Evolutionary conservation across 805 yeast species (phyloP).

Genomic region (Kregervanrija pseudodelftensis): DNA sequence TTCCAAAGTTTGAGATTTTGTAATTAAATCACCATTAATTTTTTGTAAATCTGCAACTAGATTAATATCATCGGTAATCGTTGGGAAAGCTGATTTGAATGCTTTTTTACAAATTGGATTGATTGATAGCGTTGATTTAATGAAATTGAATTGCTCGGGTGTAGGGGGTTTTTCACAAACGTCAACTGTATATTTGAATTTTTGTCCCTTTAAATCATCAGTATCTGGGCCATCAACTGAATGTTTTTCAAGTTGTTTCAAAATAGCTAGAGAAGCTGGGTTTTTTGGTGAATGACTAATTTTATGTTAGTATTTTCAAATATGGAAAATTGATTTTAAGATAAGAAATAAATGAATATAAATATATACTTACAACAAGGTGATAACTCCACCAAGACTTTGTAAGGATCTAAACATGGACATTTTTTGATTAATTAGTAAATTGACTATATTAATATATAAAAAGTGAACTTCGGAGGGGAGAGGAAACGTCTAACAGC

Average conservation of each 20-base stretch:
- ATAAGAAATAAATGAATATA: background rate
- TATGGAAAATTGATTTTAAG: background rate
- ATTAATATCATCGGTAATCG: conserved; percentile 9
- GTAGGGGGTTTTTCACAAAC: conserved; percentile 21
- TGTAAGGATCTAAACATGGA: conserved; percentile 43
- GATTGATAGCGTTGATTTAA: conserved; percentile 19
- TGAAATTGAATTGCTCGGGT: conserved; percentile 25
- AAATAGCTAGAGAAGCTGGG: conserved; percentile 13
- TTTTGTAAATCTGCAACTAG: conserved; percentile 14
- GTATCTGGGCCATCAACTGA: conserved; percentile 1
- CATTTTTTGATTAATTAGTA: conserved; percentile 22
- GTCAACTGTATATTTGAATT: conserved; percentile 21
- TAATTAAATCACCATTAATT: background rate
- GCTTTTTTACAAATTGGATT: conserved; percentile 24
- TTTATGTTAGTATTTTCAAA: conserved; percentile 7
- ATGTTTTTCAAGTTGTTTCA: conserved; percentile 10
- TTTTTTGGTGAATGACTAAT: conserved; percentile 21
- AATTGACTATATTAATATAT: background rate
- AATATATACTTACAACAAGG: conserved; percentile 32
- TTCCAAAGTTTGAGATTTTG: conserved; percentile 9
- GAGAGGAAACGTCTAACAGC: background rate
- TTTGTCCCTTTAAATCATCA: background rate
- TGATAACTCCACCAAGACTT: conserved; percentile 36
- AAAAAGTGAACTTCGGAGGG: background rate
- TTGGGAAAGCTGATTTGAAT: conserved; percentile 25